Base-by-base conservation (phyloP, 1,139 yeast genomes). In the Candida tropicalis region DNA sequence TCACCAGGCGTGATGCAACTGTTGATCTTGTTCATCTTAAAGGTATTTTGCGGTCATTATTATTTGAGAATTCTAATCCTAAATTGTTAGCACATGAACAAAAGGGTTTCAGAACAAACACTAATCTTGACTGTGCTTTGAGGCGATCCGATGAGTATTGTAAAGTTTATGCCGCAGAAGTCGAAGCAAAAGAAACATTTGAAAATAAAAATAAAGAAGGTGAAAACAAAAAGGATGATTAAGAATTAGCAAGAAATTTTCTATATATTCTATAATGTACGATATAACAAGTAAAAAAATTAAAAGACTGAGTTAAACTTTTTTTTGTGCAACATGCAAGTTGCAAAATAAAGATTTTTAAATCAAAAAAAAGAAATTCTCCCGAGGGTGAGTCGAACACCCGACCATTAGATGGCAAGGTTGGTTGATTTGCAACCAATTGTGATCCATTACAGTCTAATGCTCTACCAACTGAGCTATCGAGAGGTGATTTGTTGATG, bases 341-440 rank as follows among this genome's bases (percentile, higher is more conserved):
- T 11, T 27, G 31, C 16, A 15, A 34, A 37, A 26, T 37, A 16
- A n/a, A 37, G 29, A 24, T 4, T 34, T 11, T 2, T n/a, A 35
- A 15, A 24, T n/a, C 3, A 2, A 25, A 16, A 40, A 40, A 39
- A 44, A 43, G 47, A 46, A 59, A 79, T 72, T 82, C 87, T 81
- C 87, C 82, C 77, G 85, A 82, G 86, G 83, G 87, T 76, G 87
- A 81, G 79, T 82, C 86, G 87, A 82, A 82, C 87, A 76, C 87
- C 84, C 86, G 87, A 80, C 81, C 85, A 80, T 36, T 36, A 36
- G 39, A 36, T 36, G 20, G 33, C 39, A 35, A 31, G 35, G 35
- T 27, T 18, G 31, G 33, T 23, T 16, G 18, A 23, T 13, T 28
- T 36, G 28, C 16, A 29, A 38, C 18, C 26, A 29, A n/a, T 25